Conservation (phyloP, 495 filamentous ascomycete species). For the Filosporella fistucella region DNA sequence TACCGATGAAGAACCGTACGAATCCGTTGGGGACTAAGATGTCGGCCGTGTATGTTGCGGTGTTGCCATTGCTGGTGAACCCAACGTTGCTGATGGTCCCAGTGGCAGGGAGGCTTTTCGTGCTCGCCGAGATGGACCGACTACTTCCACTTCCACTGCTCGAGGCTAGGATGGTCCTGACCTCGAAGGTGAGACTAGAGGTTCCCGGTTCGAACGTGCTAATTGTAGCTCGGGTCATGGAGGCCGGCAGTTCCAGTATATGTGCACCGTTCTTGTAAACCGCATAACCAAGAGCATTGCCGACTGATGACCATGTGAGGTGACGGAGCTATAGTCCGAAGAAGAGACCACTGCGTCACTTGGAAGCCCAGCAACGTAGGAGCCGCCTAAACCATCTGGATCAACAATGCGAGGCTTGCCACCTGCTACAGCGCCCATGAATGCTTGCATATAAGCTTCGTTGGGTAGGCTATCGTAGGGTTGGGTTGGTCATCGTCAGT, state of each 20-base stretch:
- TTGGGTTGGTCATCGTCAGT: constrained; percentile 3
- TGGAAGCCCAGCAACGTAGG: neutral
- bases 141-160: neutral
- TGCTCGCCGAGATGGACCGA: neutral
- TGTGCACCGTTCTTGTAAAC: neutral
- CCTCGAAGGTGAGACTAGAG: neutral
- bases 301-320: neutral
- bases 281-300: constrained; percentile 2
- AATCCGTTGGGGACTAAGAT: constrained; percentile 8
- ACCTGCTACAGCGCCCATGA: neutral
- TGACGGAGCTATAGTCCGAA: constrained; percentile 7
- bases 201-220: neutral
- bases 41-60: neutral
- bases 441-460: constrained; percentile 1
- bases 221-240: constrained; percentile 4
- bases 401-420: neutral
- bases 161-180: neutral
- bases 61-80: neutral
- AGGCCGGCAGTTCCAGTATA: neutral
- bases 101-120: neutral
- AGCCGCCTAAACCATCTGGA: too few species aligned
- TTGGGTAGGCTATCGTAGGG: constrained; percentile 5
- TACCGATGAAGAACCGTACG: constrained; percentile 1
- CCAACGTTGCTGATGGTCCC: neutral
- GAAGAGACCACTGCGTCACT: neutral